These are phyloP conservation scores for Lolium perenne DNA, from an alignment of 176 grass and related monocot species.

Conservation along the genomic window DNA sequence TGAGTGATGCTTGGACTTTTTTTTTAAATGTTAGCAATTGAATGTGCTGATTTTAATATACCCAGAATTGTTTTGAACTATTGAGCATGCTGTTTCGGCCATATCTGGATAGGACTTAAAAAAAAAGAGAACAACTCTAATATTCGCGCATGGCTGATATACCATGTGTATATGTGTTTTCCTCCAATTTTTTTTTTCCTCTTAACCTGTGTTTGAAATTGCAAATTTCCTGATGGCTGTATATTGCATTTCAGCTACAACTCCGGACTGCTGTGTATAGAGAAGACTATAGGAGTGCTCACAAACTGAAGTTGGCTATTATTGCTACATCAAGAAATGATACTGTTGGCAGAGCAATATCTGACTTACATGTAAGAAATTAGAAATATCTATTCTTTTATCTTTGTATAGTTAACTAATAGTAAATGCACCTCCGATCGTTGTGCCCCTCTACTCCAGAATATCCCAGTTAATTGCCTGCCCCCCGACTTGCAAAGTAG, in stretches of 20 bases:
- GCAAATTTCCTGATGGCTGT: slow-evolving; percentile 40
- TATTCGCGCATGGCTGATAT: slow-evolving; percentile 1
- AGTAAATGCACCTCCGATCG: slow-evolving; percentile 11
- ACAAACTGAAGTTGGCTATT: slow-evolving; percentile 85
- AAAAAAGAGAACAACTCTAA: neutral
- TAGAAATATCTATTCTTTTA: slow-evolving; percentile 33
- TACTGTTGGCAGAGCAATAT: slow-evolving; percentile 77
- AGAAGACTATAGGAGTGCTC: slow-evolving; percentile 85
- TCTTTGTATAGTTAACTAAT: slow-evolving; percentile 34
- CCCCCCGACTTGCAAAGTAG: neutral
- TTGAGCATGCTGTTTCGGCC: neutral
- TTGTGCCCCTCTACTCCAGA: neutral
- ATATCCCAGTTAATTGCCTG: neutral
- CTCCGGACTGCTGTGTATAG: slow-evolving; percentile 65
- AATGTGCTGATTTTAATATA: neutral
- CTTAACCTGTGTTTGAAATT: slow-evolving; percentile 1
- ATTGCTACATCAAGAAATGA: slow-evolving; percentile 66
- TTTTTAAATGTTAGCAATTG: neutral
- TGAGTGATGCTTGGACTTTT: neutral
- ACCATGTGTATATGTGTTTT: slow-evolving; percentile 16
- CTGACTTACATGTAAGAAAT: slow-evolving; percentile 79
- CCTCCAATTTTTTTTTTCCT: neutral
- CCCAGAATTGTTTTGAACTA: slow-evolving; percentile 35
- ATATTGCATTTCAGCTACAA: slow-evolving; percentile 72
- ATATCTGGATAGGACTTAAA: slow-evolving; percentile 10